A percentile compares a stretch with the other conserved stretches of the same genome.
phyloP scores from a whole-genome alignment of 1,139 yeast species.

The Eremothecium gossypii region DNA sequence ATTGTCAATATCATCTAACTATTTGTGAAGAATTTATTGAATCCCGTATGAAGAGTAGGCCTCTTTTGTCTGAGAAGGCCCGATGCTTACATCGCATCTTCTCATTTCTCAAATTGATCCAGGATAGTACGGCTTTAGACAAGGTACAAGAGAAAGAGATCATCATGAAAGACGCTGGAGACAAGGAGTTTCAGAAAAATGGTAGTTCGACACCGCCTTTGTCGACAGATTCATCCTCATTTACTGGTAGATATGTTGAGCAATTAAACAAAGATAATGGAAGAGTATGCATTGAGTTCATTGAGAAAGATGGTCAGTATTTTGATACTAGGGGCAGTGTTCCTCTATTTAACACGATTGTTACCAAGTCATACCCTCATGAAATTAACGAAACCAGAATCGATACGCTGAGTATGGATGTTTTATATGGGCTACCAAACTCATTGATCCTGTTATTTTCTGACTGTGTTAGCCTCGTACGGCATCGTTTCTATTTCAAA shows the following conservation, averaged over 20 bases:
- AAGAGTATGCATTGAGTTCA: slow-evolving; percentile 7
- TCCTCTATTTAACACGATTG: slow-evolving; percentile 20
- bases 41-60: slow-evolving; percentile 57
- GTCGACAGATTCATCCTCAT: neutral
- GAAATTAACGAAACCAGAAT: slow-evolving; percentile 32
- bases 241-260: slow-evolving; percentile 15
- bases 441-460: slow-evolving; percentile 65
- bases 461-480: slow-evolving; percentile 55
- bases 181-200: slow-evolving; percentile 2
- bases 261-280: slow-evolving; percentile 21
- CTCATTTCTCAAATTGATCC: slow-evolving; percentile 64
- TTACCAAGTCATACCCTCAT: slow-evolving; percentile 26
- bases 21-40: slow-evolving; percentile 71
- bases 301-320: neutral
- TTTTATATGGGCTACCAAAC: slow-evolving; percentile 77
- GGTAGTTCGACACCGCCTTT: neutral
- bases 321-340: slow-evolving; percentile 7
- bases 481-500: slow-evolving; percentile 49
- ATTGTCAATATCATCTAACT: slow-evolving; percentile 63
- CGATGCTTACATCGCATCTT: slow-evolving; percentile 68
- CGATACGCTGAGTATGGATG: slow-evolving; percentile 65
- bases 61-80: slow-evolving; percentile 66
- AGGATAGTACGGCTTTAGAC: slow-evolving; percentile 59
- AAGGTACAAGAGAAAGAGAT: slow-evolving; percentile 27
- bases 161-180: slow-evolving; percentile 11